Percentiles rank a stretch among this genome's conserved stretches.
phyloP scores from a whole-genome alignment of 2,329 filamentous ascomycete species.

The Hypoxylon sp. region DNA sequence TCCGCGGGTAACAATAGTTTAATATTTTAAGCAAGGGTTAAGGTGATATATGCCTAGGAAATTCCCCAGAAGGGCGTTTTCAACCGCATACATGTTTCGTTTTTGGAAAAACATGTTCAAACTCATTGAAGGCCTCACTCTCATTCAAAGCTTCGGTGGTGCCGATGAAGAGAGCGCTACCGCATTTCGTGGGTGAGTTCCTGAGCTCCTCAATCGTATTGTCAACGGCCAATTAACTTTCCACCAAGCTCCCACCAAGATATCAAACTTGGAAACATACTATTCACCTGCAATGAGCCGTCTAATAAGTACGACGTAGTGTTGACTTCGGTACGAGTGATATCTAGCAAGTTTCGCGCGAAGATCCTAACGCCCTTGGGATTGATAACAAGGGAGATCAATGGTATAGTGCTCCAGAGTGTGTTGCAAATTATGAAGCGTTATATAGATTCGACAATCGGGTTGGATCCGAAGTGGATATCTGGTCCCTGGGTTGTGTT shows the following conservation, averaged over 20 bases:
- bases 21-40: too few species aligned
- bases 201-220: background rate
- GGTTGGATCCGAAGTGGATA: constrained; percentile 21
- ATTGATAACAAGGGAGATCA: constrained; percentile 17
- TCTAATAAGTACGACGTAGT: constrained; percentile 7
- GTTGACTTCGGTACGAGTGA: constrained; percentile 20
- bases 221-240: background rate
- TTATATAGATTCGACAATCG: constrained; percentile 15
- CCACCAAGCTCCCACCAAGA: constrained; percentile 5
- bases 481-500: constrained; percentile 22
- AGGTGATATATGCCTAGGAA: too few species aligned
- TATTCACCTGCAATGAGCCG: background rate
- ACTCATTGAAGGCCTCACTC: constrained; percentile 7
- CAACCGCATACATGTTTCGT: constrained; percentile 10
- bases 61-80: background rate
- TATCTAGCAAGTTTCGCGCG: constrained; percentile 14
- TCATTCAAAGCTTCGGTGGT: constrained; percentile 19
- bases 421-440: constrained; percentile 7
- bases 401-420: constrained; percentile 19
- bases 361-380: constrained; percentile 15
- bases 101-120: constrained; percentile 24
- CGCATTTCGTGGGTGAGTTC: constrained; percentile 15
- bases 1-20: too few species aligned
- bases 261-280: constrained; percentile 9
- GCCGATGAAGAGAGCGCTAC: constrained; percentile 8